Conservation (phyloP, 129 eudicot species). For the Centella asiatica region DNA sequence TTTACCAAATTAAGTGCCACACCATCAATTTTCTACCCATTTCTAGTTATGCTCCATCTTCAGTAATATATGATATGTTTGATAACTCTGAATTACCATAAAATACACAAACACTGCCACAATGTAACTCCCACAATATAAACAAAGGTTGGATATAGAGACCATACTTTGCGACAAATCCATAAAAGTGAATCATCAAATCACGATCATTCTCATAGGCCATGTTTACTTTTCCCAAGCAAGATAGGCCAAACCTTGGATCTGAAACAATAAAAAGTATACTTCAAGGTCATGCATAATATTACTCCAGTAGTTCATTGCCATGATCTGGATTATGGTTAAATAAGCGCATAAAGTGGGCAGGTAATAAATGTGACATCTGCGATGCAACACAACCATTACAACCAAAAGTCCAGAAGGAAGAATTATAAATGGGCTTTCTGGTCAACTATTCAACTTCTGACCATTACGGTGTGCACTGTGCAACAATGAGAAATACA, state of each 20-base stretch:
- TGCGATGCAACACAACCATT: no score
- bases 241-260: conserved; percentile 69
- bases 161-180: conserved; percentile 73
- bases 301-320: background rate
- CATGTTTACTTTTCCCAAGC: conserved; percentile 84
- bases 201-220: conserved; percentile 77
- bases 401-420: no score
- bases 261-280: conserved; percentile 34
- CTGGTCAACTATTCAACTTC: no score
- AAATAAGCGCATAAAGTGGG: no score
- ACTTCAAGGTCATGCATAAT: conserved; percentile 1
- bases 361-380: no score
- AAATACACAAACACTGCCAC: background rate
- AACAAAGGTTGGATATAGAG: conserved; percentile 17
- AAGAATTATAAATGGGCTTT: no score
- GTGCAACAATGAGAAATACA: background rate
- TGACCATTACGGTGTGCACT: no score
- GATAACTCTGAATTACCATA: background rate
- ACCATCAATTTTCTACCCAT: no score
- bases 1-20: background rate
- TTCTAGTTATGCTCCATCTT: background rate
- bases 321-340: background rate
- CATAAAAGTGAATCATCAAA: conserved; percentile 80
- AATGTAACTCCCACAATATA: background rate
- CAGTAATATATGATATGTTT: no score